phyloP scores from a whole-genome alignment of 768 basidiomycete species.

The Boletus edulis region DNA sequence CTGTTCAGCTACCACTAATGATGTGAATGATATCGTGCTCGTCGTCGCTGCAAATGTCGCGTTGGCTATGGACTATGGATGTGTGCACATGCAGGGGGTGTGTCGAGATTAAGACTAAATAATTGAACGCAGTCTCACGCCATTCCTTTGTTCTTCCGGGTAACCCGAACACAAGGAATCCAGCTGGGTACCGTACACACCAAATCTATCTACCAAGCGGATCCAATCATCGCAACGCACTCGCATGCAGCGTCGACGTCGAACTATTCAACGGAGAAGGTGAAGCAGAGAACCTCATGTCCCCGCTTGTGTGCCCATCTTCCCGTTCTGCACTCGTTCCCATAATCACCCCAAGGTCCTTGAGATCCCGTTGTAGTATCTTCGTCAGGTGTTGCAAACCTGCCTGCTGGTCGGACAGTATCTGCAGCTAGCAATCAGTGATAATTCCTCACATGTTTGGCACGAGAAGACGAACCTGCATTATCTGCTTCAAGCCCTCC shows the following conservation, averaged over 20 bases:
- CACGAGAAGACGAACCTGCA: constrained; percentile 49
- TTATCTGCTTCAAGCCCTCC: constrained; percentile 73
- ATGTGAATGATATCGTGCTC: background rate
- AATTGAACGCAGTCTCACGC: constrained; percentile 22
- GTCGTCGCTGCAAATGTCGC: constrained; percentile 6
- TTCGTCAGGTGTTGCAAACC: constrained; percentile 80
- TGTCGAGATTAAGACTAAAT: constrained; percentile 9
- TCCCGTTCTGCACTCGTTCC: constrained; percentile 42
- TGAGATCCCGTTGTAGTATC: constrained; percentile 60
- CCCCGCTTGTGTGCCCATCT: constrained; percentile 21
- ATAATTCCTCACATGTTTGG: background rate
- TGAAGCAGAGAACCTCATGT: constrained; percentile 17
- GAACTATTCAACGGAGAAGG: constrained; percentile 22
- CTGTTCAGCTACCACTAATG: background rate
- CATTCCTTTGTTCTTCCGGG: constrained; percentile 11
- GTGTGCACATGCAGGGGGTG: background rate
- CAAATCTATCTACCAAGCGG: constrained; percentile 4
- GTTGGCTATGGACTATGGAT: constrained; percentile 12
- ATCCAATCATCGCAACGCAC: constrained; percentile 18
- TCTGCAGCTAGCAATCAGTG: constrained; percentile 39
- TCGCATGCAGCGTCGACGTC: constrained; percentile 28
- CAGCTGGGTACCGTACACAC: background rate
- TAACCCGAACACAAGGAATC: background rate
- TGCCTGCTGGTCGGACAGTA: constrained; percentile 73
- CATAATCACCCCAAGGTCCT: constrained; percentile 65